Evolutionary conservation across 177 flowering plant genomes (phyloP).

Genomic region (Vitis hybrid): DNA sequence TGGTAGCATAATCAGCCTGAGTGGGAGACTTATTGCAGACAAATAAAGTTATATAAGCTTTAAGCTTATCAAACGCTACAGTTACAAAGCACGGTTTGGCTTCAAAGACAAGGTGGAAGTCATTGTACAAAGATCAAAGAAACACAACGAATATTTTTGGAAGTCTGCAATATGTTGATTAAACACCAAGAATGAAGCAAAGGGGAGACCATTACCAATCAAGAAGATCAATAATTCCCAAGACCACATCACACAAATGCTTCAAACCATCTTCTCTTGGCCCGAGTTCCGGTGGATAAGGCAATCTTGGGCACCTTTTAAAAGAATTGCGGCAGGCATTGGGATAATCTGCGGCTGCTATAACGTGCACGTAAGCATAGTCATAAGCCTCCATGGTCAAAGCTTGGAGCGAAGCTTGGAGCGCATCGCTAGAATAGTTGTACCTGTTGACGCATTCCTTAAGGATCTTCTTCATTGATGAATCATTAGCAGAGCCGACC

Average conservation of each 20-base stretch:
- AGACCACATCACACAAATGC: slow-evolving; percentile 52
- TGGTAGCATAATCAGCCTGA: no score
- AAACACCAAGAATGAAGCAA: background rate
- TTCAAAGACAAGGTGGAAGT: background rate
- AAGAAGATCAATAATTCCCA: slow-evolving; percentile 50
- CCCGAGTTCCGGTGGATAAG: slow-evolving; percentile 48
- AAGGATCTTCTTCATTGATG: slow-evolving; percentile 31
- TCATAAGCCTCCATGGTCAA: slow-evolving; percentile 45
- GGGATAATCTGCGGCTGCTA: slow-evolving; percentile 61
- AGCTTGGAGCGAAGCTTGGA: slow-evolving; percentile 36
- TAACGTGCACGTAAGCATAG: slow-evolving; percentile 49
- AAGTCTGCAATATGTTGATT: background rate
- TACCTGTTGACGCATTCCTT: slow-evolving; percentile 55
- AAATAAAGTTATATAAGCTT: no score
- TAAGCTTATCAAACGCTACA: no score
- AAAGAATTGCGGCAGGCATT: slow-evolving; percentile 55
- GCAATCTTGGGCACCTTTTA: slow-evolving; percentile 35
- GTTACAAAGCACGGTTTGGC: background rate
- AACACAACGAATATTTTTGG: background rate
- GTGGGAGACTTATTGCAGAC: no score
- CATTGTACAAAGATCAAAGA: background rate
- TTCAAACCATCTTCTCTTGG: slow-evolving; percentile 45
- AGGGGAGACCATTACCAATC: slow-evolving; percentile 8
- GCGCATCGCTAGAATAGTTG: slow-evolving; percentile 35
- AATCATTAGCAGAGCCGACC: slow-evolving; percentile 15